phyloP scores from a whole-genome alignment of 192 early-diverging fungal species.

The Mortierella alpina region DNA sequence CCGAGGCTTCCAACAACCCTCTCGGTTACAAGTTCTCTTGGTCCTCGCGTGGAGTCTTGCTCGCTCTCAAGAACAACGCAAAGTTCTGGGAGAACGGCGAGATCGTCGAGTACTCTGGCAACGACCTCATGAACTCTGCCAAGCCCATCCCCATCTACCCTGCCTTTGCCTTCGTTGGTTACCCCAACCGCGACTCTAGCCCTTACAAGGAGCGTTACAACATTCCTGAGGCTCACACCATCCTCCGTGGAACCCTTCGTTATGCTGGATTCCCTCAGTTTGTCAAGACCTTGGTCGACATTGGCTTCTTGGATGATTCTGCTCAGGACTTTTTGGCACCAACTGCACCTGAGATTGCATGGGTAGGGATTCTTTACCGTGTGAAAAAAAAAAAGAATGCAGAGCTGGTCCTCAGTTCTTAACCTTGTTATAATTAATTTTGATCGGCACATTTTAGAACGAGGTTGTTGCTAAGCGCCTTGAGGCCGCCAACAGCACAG shows the following conservation, averaged over 20 bases:
- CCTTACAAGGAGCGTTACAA: constrained; percentile 93
- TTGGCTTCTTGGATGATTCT: constrained; percentile 91
- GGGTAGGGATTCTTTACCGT: constrained; percentile 58
- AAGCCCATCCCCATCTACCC: constrained; percentile 92
- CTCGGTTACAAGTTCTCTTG: constrained; percentile 99
- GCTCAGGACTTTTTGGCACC: constrained; percentile 69
- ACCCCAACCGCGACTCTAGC: constrained; percentile 98
- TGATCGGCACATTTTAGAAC: constrained; percentile 52
- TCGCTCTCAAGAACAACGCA: constrained; percentile 95
- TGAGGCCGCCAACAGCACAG: constrained; percentile 46
- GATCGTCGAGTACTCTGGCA: constrained; percentile 81
- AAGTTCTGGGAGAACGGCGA: constrained; percentile 92
- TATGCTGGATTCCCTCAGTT: constrained; percentile 98
- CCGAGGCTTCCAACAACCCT: constrained; percentile 96
- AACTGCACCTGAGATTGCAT: constrained; percentile 70
- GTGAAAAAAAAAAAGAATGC: constrained; percentile 5
- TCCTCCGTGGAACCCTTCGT: constrained; percentile 94
- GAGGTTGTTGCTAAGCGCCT: constrained; percentile 74
- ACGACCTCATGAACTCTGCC: constrained; percentile 91
- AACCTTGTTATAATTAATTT: background rate
- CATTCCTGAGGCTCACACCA: constrained; percentile 93
- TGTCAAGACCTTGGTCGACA: constrained; percentile 91
- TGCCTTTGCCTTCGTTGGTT: constrained; percentile 94
- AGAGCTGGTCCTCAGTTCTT: background rate
- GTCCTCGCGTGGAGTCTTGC: constrained; percentile 97